phyloP scores from a whole-genome alignment of 2,329 filamentous ascomycete genomes.

The Neurospora sp. region DNA sequence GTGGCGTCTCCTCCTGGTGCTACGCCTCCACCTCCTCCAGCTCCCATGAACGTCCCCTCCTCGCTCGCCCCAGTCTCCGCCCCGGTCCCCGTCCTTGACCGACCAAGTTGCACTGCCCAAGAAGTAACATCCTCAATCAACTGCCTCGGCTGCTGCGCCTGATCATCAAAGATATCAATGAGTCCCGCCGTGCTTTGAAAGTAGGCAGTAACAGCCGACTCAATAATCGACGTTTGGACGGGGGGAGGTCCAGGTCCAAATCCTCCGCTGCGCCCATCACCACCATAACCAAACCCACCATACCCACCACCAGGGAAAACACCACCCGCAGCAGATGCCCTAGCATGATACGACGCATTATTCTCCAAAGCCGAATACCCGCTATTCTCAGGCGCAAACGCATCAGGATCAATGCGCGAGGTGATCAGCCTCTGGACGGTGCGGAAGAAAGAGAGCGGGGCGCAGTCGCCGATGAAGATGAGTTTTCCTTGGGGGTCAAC shows the following conservation, averaged over 20 bases:
- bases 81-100: not conserved
- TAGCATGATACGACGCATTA: slow-evolving; percentile 9
- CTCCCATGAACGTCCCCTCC: not conserved
- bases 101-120: slow-evolving; percentile 26
- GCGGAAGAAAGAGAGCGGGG: slow-evolving; percentile 46
- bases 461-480: slow-evolving; percentile 47
- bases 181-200: slow-evolving; percentile 33
- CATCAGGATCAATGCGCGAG: slow-evolving; percentile 35
- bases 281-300: not conserved
- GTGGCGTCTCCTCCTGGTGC: slow-evolving; percentile 19
- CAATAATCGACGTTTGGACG: slow-evolving; percentile 21
- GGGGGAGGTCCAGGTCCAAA: slow-evolving; percentile 14
- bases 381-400: slow-evolving; percentile 41
- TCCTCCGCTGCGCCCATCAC: not conserved
- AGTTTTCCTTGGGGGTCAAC: slow-evolving; percentile 44
- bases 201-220: slow-evolving; percentile 26
- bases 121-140: slow-evolving; percentile 30
- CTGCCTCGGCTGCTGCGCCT: not conserved
- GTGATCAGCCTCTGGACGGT: slow-evolving; percentile 44
- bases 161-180: slow-evolving; percentile 37
- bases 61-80: not conserved
- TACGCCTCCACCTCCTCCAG: not conserved
- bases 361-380: slow-evolving; percentile 42
- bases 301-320: not conserved
- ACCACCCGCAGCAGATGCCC: not conserved